Percentiles rank a stretch among this genome's conserved stretches.
These are phyloP conservation scores for Leishmania braziliensis DNA, from an alignment of 208 protist genomes.

Conservation along the genomic window DNA sequence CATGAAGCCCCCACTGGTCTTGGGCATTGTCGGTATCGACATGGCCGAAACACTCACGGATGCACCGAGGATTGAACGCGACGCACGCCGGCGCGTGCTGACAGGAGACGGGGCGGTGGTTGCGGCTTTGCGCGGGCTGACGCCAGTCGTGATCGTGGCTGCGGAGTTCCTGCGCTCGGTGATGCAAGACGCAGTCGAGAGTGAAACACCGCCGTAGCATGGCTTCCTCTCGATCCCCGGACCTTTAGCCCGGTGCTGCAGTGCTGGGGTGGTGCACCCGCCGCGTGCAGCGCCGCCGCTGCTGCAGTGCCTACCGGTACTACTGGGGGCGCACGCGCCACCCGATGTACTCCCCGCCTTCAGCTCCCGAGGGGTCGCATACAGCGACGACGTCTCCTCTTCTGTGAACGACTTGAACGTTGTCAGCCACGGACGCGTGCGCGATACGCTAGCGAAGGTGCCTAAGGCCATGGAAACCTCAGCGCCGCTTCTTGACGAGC, in stretches of 20 bases:
- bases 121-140: not conserved
- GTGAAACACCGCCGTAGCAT: slow-evolving; percentile 5
- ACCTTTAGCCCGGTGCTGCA: slow-evolving; percentile 3
- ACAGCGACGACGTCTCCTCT: slow-evolving; percentile 11
- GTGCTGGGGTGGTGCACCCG: not conserved
- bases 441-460: slow-evolving; percentile 1
- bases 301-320: not conserved
- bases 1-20: not conserved
- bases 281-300: not conserved
- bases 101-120: not conserved
- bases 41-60: slow-evolving; percentile 28
- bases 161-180: slow-evolving; percentile 18
- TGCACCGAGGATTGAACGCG: slow-evolving; percentile 22
- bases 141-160: not conserved
- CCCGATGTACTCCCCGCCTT: not conserved
- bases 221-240: slow-evolving; percentile 3
- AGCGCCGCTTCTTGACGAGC: not conserved
- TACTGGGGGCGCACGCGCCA: not conserved
- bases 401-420: slow-evolving; percentile 28
- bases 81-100: slow-evolving; percentile 8
- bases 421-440: slow-evolving; percentile 17
- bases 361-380: slow-evolving; percentile 18
- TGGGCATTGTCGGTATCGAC: slow-evolving; percentile 16
- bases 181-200: slow-evolving; percentile 10
- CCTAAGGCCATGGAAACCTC: not conserved